phyloP scores from a whole-genome alignment of 495 filamentous ascomycete species.

The Niebla homalea region DNA sequence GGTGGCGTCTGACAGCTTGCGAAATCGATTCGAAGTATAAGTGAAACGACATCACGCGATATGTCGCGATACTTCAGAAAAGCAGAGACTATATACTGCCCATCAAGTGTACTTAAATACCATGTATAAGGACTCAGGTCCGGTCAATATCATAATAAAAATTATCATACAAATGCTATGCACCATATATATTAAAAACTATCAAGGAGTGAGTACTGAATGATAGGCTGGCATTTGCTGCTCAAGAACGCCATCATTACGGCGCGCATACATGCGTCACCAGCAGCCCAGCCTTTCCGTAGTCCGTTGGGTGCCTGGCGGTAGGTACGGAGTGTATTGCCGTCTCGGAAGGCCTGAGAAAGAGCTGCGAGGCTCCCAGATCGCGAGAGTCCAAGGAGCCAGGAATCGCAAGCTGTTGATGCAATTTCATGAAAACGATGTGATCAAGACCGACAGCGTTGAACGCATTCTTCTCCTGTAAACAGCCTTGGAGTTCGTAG shows the following conservation, averaged over 20 bases:
- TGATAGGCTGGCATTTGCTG: too few relatives aligned
- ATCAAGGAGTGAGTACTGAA: too few relatives aligned
- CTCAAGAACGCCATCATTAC: constrained; percentile 29
- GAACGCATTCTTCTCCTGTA: constrained; percentile 28
- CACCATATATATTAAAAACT: too few relatives aligned
- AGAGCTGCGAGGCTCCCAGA: constrained; percentile 23
- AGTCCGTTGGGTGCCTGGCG: constrained; percentile 25
- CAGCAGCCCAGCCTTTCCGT: constrained; percentile 36
- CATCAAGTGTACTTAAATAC: too few relatives aligned
- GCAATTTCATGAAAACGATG: constrained; percentile 33
- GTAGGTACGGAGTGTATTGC: constrained; percentile 25
- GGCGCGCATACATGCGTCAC: constrained; percentile 31
- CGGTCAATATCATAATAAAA: too few relatives aligned
- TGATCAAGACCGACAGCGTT: constrained; percentile 33
- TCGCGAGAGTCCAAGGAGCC: constrained; percentile 24
- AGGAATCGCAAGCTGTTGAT: constrained; percentile 25
- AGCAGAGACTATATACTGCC: too few relatives aligned
- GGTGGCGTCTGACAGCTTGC: too few relatives aligned
- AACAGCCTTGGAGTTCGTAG: constrained; percentile 35
- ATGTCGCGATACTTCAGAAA: too few relatives aligned
- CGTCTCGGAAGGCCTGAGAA: constrained; percentile 31
- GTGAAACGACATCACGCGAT: too few relatives aligned
- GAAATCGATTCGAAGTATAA: too few relatives aligned
- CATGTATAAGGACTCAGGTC: too few relatives aligned
- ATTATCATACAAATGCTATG: too few relatives aligned